phyloP scores from a whole-genome alignment of 192 early-diverging fungal species.

The Entophlyctis luteolus region DNA sequence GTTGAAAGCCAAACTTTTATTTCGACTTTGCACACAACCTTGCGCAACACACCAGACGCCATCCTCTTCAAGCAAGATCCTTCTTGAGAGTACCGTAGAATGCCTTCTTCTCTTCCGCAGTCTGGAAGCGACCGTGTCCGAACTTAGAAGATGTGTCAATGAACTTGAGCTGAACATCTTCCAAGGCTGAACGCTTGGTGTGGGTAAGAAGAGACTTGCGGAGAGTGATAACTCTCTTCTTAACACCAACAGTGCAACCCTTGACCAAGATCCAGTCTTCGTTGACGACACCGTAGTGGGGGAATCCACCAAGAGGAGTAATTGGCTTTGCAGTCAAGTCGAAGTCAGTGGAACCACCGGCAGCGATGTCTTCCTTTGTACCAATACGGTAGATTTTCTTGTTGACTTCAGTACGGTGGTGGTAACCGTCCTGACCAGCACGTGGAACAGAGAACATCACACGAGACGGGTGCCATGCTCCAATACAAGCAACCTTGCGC shows the following conservation, averaged over 20 bases:
- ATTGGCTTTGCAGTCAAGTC: constrained; percentile 94
- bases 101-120: constrained; percentile 87
- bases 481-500: constrained; percentile 99
- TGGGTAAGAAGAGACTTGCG: constrained; percentile 96
- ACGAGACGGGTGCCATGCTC: constrained; percentile 91
- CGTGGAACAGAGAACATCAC: constrained; percentile 99
- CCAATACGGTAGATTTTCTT: constrained; percentile 99
- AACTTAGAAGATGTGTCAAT: constrained; percentile 99
- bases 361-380: constrained; percentile 72
- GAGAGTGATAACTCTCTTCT: constrained; percentile 95
- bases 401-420: constrained; percentile 99
- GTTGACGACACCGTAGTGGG: constrained; percentile 97
- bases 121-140: constrained; percentile 99
- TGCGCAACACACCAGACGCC: no score
- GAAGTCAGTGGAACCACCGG: constrained; percentile 89
- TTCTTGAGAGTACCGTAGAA: constrained; percentile 73
- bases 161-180: constrained; percentile 96
- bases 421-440: constrained; percentile 99
- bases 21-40: no score
- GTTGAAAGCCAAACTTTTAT: no score
- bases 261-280: constrained; percentile 99
- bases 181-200: constrained; percentile 93
- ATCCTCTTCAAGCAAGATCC: no score
- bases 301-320: constrained; percentile 99
- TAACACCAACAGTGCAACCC: constrained; percentile 93